Conservation (phyloP, 108 stramenopile genomes). For the Discostella pseudostelligera region DNA sequence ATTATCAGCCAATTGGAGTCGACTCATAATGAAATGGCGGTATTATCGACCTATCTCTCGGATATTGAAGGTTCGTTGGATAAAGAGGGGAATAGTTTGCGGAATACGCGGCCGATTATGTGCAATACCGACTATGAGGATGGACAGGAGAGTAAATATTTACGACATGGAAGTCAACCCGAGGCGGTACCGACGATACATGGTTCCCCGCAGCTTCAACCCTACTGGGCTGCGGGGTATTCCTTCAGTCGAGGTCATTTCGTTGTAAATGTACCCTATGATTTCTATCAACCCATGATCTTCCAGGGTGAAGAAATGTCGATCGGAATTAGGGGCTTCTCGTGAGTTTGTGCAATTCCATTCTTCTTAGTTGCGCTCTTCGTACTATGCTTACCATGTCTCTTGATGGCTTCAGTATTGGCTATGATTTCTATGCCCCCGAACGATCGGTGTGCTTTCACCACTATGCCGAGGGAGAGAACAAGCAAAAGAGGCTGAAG, state of each 20-base stretch:
- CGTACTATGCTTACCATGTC: too few relatives aligned
- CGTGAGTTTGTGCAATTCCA: too few relatives aligned
- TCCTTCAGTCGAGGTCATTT: constrained; percentile 87
- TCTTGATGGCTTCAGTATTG: constrained; percentile 86
- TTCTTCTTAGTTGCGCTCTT: too few relatives aligned
- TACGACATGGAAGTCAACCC: constrained; percentile 87
- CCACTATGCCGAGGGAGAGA: constrained; percentile 81
- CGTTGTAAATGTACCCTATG: constrained; percentile 84
- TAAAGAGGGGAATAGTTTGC: constrained; percentile 59
- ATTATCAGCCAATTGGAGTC: constrained; percentile 80
- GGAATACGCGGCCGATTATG: constrained; percentile 84
- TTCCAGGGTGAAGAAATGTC: constrained; percentile 93
- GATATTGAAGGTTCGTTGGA: constrained; percentile 81
- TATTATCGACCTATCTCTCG: constrained; percentile 84
- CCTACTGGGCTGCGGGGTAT: constrained; percentile 93
- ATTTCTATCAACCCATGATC: constrained; percentile 68
- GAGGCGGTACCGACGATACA: constrained; percentile 65
- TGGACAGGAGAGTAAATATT: constrained; percentile 70
- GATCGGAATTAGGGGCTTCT: constrained; percentile 83
- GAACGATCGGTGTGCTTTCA: constrained; percentile 86
- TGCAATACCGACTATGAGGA: constrained; percentile 90
- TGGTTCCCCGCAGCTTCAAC: constrained; percentile 76
- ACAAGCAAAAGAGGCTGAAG: constrained; percentile 58
- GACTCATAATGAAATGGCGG: constrained; percentile 90
- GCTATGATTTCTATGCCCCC: constrained; percentile 91